Evolutionary conservation across 2,329 filamentous ascomycete genomes (phyloP), one percentile per base, ranked within the genome.

Genomic region (Fusarium sp.): DNA sequence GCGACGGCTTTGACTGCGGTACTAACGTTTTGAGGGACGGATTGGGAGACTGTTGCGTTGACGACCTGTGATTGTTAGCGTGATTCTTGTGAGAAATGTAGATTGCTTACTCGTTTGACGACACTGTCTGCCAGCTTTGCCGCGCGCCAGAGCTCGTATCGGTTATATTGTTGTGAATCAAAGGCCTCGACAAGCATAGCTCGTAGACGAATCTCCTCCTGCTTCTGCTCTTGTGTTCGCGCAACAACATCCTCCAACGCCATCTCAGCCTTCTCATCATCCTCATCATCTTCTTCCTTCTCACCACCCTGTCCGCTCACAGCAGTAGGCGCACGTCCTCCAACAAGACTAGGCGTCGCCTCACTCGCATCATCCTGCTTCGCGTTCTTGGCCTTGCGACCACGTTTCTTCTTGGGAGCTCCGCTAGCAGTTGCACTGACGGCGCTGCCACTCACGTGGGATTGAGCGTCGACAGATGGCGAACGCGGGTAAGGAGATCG

Each of bases 11-110:
- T 90, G 75, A 94, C 90, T n/a, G 91, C 90, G 23, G 91, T 89
- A 65, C 92, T 90, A 51, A 94, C 90, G 72, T 88, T 91, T 21
- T 87, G 84, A 0, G 91, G 91, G 0, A 93, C 92, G 3, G 91
- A 93, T 77, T 94, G 92, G 0, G 91, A 93, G 11, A 94, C 90
- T 3, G 92, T 93, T 62, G 92, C 91, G 75, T 94, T 95, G 76
- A 93, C 90, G 65, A 94, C 87, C 86, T 90, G 64, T 43, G 18
- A 28, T 37, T 28, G 51, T 74, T 18, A 73, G 70, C 54, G 50
- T 30, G 21, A 3, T 50, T 8, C 34, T 23, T 11, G 4, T 34
- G 5, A 2, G 0, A 23, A 2, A 21, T 14, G 37, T 49, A 19
- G 4, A 30, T 16, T 14, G 78, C 86, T 61, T 81, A 90, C 89